Evolutionary conservation across 306 rosid genomes (phyloP).

Genomic region (Vigna hirtella): DNA sequence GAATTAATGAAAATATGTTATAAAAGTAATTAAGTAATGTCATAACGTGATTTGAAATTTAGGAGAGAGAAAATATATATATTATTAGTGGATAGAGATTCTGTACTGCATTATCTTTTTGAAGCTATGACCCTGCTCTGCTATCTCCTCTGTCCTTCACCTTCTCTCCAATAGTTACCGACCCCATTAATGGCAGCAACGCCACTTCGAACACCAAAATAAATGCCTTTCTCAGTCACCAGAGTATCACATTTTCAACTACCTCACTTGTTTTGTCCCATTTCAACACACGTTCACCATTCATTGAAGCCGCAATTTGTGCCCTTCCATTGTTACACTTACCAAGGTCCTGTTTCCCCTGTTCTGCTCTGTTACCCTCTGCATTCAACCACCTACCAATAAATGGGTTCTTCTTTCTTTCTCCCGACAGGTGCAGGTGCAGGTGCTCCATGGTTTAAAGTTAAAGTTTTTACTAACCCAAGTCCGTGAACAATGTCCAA

Average conservation of each 20-base stretch:
- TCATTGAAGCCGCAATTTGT: not conserved
- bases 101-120: not conserved
- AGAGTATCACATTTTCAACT: slow-evolving; percentile 49
- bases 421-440: not conserved
- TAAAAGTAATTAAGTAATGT: too few species aligned
- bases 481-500: slow-evolving; percentile 5
- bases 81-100: not conserved
- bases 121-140: slow-evolving; percentile 20
- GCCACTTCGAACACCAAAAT: slow-evolving; percentile 15
- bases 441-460: slow-evolving; percentile 19
- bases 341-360: slow-evolving; percentile 25
- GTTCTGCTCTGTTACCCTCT: slow-evolving; percentile 5
- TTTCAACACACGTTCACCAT: slow-evolving; percentile 32
- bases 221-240: slow-evolving; percentile 50
- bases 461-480: slow-evolving; percentile 11
- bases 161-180: slow-evolving; percentile 23
- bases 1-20: too few species aligned
- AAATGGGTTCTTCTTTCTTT: slow-evolving; percentile 36
- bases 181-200: slow-evolving; percentile 55
- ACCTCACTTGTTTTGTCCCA: slow-evolving; percentile 38
- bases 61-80: too few species aligned
- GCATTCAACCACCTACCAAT: slow-evolving; percentile 3
- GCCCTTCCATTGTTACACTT: not conserved
- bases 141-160: not conserved
- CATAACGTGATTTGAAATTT: too few species aligned